A percentile compares a stretch with the other conserved stretches of the same genome.
Conservation (phyloP, 768 basidiomycete genomes). For the Coprinopsis sp. region DNA sequence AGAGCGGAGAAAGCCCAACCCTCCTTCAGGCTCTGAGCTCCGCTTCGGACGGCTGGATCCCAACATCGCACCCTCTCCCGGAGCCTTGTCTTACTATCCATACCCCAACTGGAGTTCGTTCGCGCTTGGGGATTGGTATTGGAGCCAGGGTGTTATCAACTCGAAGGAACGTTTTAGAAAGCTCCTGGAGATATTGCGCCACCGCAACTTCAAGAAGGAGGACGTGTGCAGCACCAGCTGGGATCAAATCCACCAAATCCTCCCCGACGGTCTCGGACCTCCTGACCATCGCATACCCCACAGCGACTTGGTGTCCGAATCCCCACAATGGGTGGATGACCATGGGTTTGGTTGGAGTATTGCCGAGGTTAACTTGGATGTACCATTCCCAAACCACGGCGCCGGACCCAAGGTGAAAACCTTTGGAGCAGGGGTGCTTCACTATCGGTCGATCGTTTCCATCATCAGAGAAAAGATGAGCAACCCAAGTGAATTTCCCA, state of each 20-base stretch:
- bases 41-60: too few relatives aligned
- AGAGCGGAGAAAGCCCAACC: too few relatives aligned
- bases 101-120: too few relatives aligned
- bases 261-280: too few relatives aligned
- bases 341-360: not conserved
- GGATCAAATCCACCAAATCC: not conserved
- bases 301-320: not conserved
- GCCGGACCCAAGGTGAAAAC: not conserved
- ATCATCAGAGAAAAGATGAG: not conserved
- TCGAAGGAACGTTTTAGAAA: too few relatives aligned
- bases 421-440: not conserved
- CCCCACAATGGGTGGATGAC: not conserved
- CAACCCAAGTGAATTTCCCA: not conserved
- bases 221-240: not conserved
- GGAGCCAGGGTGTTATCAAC: too few relatives aligned
- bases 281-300: not conserved
- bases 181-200: too few relatives aligned
- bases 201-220: too few relatives aligned
- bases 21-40: too few relatives aligned
- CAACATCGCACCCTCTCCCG: too few relatives aligned
- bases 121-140: too few relatives aligned
- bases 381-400: not conserved
- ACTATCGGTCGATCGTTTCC: not conserved
- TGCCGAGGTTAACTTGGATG: not conserved
- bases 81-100: too few relatives aligned